A percentile compares a stretch with the other conserved stretches of the same genome.
These are phyloP conservation scores for Cordyceps tenuipes DNA, from an alignment of 2,329 filamentous ascomycete species.

Conservation along the genomic window DNA sequence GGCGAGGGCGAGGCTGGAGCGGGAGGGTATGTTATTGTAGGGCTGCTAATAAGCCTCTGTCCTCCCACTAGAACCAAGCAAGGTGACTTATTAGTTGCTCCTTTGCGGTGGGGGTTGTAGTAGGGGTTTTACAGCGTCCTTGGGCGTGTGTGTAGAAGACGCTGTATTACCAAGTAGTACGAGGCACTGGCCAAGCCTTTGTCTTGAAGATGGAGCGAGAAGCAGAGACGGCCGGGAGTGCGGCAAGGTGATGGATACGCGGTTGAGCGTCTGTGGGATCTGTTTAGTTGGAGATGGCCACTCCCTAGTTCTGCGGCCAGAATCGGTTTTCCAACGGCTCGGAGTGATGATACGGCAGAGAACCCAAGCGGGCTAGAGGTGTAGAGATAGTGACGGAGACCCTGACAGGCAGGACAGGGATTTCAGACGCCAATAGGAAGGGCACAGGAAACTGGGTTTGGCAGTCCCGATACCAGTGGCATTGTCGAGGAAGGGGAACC, in stretches of 20 bases:
- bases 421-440: not conserved
- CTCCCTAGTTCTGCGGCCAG: not conserved
- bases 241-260: slow-evolving; percentile 3
- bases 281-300: not conserved
- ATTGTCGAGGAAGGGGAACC: not conserved
- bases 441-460: not conserved
- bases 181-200: not conserved
- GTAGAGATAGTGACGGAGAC: not conserved
- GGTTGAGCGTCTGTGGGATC: slow-evolving; percentile 6
- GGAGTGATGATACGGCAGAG: not conserved
- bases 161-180: not conserved
- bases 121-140: not conserved
- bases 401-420: not conserved
- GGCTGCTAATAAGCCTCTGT: slow-evolving; percentile 2
- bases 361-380: not conserved
- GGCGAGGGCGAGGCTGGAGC: not conserved
- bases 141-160: not conserved
- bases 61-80: not conserved
- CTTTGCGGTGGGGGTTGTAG: not conserved
- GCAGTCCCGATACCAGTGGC: not conserved
- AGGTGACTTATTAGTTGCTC: not conserved
- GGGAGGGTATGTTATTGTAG: not conserved
- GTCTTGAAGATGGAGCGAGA: not conserved
- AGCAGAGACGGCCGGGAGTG: not conserved
- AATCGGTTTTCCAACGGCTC: not conserved